Conservation (phyloP, 208 protist genomes). For the Wallacemonas sp. region DNA sequence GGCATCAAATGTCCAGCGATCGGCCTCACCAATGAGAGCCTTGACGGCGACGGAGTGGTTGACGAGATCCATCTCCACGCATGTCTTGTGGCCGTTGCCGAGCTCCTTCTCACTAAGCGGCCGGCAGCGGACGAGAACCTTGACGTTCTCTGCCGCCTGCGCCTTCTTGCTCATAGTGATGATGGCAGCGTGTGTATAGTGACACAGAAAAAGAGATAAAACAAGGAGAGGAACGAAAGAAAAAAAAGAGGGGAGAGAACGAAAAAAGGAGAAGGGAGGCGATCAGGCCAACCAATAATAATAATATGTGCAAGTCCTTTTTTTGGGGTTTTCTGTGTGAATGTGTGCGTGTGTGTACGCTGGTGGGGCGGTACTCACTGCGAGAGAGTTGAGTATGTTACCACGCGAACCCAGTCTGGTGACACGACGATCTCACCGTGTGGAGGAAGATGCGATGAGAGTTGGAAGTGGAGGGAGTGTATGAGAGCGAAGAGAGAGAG, state of each 20-base stretch:
- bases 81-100: conserved; percentile 67
- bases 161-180: conserved; percentile 80
- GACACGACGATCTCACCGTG: no score
- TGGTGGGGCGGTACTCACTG: neutral
- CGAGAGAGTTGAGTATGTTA: no score
- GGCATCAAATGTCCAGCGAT: conserved; percentile 88
- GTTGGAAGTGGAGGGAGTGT: no score
- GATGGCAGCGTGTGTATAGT: no score
- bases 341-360: conserved; percentile 9
- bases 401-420: no score
- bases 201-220: conserved; percentile 14
- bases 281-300: neutral
- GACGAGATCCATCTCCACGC: conserved; percentile 76
- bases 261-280: conserved; percentile 2
- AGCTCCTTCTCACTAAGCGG: conserved; percentile 86
- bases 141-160: conserved; percentile 83
- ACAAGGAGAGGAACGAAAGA: neutral
- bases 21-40: conserved; percentile 55
- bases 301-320: no score
- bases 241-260: neutral
- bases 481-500: no score
- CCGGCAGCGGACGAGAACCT: conserved; percentile 86
- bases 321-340: no score
- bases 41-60: conserved; percentile 72
- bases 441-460: no score